Evolutionary conservation across 2,329 filamentous ascomycete genomes (phyloP), one percentile per base, ranked within the genome.

Genomic region (Cladosporium sphaerospermum): DNA sequence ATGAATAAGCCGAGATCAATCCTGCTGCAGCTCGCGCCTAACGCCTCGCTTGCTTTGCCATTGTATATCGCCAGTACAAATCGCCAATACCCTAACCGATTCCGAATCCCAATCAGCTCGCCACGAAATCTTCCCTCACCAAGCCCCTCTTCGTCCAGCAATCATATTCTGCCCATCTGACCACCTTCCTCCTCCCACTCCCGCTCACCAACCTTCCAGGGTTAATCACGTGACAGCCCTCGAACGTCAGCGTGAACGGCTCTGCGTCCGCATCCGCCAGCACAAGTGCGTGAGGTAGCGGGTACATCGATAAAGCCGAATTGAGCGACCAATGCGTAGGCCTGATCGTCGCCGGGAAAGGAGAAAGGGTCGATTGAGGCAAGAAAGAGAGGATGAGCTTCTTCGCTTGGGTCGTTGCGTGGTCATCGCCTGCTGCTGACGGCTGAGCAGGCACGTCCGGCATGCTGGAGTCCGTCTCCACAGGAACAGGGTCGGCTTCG

Each of bases 181-280:
- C 87, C 54, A 67, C 66, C 6, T 85, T 81, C 58, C 82, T 80
- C 50, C 84, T 78, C 0, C 81, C 75, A 0, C 88, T 83, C 19
- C 67, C 68, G 47, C 68, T 70, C 33, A 95, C 78, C 46, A 99
- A 70, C 45, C 80, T 78, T 5, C 90, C 89, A 0, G 93, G 91
- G 67, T 99, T 99, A 80, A 99, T 85, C 33, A 96, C 91, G 72
- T 93, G 88, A 65, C 93, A 97, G 0, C 91, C 92, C 70, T 96
- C 92, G 65, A 97, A 97, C 11, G 88, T 95, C 59, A 96, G 76
- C 51, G 86, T 86, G 64, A 96, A 99, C 0, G 89, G 79, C 11
- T 88, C 84, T 9, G 86, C 84, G 40, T 91, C 88, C 0, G 86
- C 77, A 71, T 99, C 93, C 2, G 89, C 85, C 3, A 99, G 72